Conservation (phyloP, 148 eudicot species). For the Nepenthes mirabilis region DNA sequence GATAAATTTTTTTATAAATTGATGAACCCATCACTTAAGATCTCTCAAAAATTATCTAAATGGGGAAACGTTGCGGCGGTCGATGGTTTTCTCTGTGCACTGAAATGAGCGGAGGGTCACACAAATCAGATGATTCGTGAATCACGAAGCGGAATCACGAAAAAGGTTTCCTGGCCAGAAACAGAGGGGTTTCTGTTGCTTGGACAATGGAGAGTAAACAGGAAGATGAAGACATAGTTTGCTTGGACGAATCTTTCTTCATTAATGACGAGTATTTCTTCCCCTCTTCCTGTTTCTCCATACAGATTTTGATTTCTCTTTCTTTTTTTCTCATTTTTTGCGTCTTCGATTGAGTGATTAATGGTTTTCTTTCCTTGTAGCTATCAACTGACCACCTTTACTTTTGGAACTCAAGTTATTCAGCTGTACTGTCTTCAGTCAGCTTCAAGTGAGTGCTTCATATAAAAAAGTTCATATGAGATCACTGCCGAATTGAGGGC, state of each 20-base stretch:
- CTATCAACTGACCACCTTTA: conserved; percentile 69
- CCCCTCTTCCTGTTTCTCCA: neutral
- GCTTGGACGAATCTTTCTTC: conserved; percentile 74
- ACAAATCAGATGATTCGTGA: no score
- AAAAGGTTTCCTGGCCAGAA: no score
- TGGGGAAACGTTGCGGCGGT: no score
- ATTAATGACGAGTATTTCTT: conserved; percentile 55
- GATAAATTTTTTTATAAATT: no score
- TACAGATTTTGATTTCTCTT: neutral
- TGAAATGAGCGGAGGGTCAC: no score
- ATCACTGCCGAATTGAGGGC: no score
- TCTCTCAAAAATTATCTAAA: no score
- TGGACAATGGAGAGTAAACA: neutral
- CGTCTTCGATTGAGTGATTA: neutral
- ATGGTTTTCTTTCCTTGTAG: conserved; percentile 22
- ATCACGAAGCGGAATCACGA: no score
- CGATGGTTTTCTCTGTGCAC: no score
- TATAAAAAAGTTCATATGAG: neutral
- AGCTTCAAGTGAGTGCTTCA: conserved; percentile 58
- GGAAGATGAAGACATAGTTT: conserved; percentile 52
- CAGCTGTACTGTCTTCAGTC: conserved; percentile 74
- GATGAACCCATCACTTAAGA: no score
- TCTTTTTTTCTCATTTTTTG: neutral
- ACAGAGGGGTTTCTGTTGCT: no score
- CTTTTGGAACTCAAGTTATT: conserved; percentile 81